Base-by-base conservation (phyloP, 2,329 filamentous ascomycete genomes). In the Fusarium torulosum region DNA sequence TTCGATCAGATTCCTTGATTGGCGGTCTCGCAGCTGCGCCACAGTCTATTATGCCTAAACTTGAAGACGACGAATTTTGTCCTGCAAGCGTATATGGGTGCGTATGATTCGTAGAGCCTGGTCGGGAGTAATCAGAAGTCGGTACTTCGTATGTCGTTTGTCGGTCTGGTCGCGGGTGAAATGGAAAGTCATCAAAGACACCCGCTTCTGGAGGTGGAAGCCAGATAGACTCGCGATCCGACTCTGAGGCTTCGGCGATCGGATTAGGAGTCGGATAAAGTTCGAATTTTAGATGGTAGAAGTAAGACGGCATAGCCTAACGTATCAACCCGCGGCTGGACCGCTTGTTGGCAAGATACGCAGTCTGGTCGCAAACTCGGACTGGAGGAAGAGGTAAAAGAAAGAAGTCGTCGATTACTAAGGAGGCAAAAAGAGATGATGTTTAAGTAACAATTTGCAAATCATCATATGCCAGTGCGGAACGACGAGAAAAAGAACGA, bases 211-310 rank as follows among this genome's bases (percentile, higher is more conserved):
- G 71, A 10, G 76, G 71, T 1, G 88, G 88, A 15, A 85, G 70
- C 86, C 86, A 90, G 66, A 85, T 71, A 37, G 77, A 55, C 41
- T 65, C 53, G 55, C 50, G 62, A 35, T 53, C 58, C 59, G 53
- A 61, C 25, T 57, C 59, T 19, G 45, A 50, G 15, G 56, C 53
- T 38, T 52, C 49, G 42, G 63, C 53, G 45, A 67, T 23, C 6
- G 82, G 81, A 50, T 79, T 76, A 45, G 81, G 76, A 63, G 79
- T 82, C 42, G 82, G 77, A 75, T 90, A 90, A 41, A 90, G 81
- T 79, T 91, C 88, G 72, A 91, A 84, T 70, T 86, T 89, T n/a
- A 91, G 74, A 70, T 90, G 88, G 72, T 90, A 90, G 67, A 86
- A 87, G 75, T 88, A 89, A 29, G 84, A 83, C 80, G 85, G 84